These are phyloP conservation scores for Yarrowia osloensis DNA, from an alignment of 805 yeast species.

Conservation along the genomic window DNA sequence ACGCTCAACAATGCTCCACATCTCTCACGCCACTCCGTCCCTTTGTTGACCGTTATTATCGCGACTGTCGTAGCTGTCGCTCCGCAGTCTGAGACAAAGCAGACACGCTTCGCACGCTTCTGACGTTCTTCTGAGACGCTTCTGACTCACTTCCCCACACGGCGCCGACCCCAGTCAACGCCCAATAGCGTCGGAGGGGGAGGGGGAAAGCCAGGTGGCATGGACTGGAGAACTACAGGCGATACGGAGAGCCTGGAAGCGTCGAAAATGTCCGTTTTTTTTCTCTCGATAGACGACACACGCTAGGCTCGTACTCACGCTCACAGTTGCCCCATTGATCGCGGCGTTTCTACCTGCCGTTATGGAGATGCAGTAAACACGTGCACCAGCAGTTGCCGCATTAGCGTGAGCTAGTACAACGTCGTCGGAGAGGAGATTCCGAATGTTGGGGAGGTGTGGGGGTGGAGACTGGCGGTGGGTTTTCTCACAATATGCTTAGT, in stretches of 20 bases:
- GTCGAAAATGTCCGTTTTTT: no score
- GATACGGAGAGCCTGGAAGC: background rate
- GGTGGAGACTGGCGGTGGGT: no score
- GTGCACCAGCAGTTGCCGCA: background rate
- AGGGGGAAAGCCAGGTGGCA: background rate
- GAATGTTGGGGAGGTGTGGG: no score
- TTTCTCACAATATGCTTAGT: no score
- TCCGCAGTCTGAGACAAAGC: background rate
- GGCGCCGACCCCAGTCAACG: background rate
- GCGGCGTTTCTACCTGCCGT: background rate
- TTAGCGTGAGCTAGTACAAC: constrained; percentile 14
- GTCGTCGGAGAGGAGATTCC: background rate
- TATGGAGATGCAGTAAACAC: background rate
- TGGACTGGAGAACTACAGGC: no score
- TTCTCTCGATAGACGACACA: no score
- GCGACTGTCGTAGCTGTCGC: no score
- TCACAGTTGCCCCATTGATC: background rate
- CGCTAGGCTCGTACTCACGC: background rate
- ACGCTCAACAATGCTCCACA: no score
- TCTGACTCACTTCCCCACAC: background rate
- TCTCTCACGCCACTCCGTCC: no score
- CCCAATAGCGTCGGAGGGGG: background rate
- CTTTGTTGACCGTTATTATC: no score
- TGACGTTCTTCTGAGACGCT: background rate
- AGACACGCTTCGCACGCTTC: no score